Evolutionary conservation across 1,139 yeast genomes (phyloP), one percentile per base, ranked within the genome.

Genomic region (Candida buenavistaensis): DNA sequence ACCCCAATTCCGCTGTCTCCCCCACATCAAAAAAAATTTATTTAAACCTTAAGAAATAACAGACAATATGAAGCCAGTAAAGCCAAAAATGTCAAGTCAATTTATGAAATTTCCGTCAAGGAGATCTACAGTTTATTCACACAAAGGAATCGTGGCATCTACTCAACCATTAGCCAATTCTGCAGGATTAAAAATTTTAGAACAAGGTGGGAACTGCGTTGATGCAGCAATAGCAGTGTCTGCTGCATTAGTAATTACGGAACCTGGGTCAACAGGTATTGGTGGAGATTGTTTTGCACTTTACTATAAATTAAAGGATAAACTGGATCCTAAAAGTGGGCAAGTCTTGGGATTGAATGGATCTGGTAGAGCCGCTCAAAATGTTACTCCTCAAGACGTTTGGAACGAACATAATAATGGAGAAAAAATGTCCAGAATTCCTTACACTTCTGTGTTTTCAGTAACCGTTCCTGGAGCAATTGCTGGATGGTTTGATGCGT

Each of bases 201-300:
- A 75, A 15, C 62, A 65, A 40, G 95, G 95, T 3, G 95, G 95
- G 1, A 86, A 86, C 53, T 83, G 90, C 37, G 86, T 86, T 8
- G 82, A 78, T 52, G 95, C 95, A 2, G 82, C 87, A 7, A 83
- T 86, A 22, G 95, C 92, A 0, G 78, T 81, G 20, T 78, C 89
- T 5, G 92, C 95, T 4, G 86, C 82, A 5, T 64, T 86, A 28
- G 75, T 83, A 42, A 76, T 85, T 9, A 63, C 81, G 3, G 95
- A 86, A 51, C 94, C 95, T 0, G 73, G 76, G 21, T 80, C 87
- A 43, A 85, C 92, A 1, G 94, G 94, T 10, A 72, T 85, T 37
- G 95, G 95, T 3, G 95, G 95, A 21, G 95, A 86, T 53, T 81
- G 86, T 41, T 86, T 84, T 62, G 77, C 81, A 2, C 60, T 85